These are phyloP conservation scores for Trichoderma hamatum DNA, from an alignment of 2,329 filamentous ascomycete genomes.

Conservation along the genomic window DNA sequence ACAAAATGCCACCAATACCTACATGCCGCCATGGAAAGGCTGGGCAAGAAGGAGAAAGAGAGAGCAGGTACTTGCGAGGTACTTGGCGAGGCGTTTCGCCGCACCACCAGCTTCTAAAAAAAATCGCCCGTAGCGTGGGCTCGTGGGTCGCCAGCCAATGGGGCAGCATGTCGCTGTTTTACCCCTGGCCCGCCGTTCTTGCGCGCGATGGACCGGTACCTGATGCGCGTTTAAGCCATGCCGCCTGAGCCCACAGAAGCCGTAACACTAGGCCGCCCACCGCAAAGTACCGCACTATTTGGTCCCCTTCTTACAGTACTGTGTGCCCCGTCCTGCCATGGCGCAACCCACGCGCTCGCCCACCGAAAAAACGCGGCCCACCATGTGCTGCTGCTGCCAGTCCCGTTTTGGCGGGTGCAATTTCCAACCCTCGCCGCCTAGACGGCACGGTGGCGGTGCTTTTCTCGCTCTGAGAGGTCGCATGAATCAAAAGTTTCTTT, in stretches of 20 bases:
- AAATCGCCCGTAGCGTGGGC: conserved; percentile 23
- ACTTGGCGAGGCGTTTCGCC: conserved; percentile 9
- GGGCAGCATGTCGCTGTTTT: conserved; percentile 7
- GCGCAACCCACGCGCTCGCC: conserved; percentile 11
- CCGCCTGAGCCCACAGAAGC: not conserved
- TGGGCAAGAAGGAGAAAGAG: not conserved
- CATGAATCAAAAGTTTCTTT: conserved; percentile 24
- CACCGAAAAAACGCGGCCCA: not conserved
- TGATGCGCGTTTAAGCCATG: not conserved
- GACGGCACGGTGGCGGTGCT: conserved; percentile 18
- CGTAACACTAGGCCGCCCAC: not conserved
- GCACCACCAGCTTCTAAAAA: conserved; percentile 25
- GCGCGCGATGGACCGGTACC: conserved; percentile 13
- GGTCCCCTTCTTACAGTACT: not conserved
- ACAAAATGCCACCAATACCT: not conserved
- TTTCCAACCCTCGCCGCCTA: conserved; percentile 15
- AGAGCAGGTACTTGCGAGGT: not conserved
- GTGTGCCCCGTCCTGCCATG: not conserved
- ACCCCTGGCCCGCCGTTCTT: conserved; percentile 21
- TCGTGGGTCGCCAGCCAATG: not conserved
- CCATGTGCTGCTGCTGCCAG: conserved; percentile 13
- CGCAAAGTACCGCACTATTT: conserved; percentile 14
- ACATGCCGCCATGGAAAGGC: not conserved
- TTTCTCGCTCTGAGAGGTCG: conserved; percentile 1
- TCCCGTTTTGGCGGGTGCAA: conserved; percentile 26